A percentile compares a stretch with the other conserved stretches of the same genome.
These are phyloP conservation scores for Gaertneriomyces semiglobifer DNA, from an alignment of 192 early-diverging fungal species.

Conservation along the genomic window DNA sequence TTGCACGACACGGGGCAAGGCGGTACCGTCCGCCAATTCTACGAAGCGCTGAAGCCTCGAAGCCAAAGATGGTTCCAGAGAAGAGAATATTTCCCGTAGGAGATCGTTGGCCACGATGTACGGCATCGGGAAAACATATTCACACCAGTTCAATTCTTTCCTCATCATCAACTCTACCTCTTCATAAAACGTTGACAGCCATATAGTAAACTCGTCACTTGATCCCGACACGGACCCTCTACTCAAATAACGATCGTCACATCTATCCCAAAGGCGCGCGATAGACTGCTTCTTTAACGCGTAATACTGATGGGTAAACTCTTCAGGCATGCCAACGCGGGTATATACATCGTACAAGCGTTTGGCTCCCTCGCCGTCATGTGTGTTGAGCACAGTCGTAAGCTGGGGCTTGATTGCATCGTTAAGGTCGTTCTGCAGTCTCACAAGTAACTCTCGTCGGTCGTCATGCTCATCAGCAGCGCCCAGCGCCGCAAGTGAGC, in stretches of 20 bases:
- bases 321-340: constrained; percentile 53
- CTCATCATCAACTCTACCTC: constrained; percentile 48
- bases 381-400: constrained; percentile 51
- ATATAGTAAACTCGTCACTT: constrained; percentile 31
- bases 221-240: not conserved
- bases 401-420: constrained; percentile 47
- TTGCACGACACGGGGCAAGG: constrained; percentile 40
- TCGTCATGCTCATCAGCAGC: constrained; percentile 70
- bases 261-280: constrained; percentile 47
- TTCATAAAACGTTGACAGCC: constrained; percentile 51
- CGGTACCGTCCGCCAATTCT: constrained; percentile 26
- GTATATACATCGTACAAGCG: constrained; percentile 53
- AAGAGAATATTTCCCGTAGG: constrained; percentile 47
- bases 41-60: not conserved
- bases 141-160: constrained; percentile 59
- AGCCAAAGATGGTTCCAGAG: constrained; percentile 47
- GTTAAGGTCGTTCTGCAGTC: constrained; percentile 61
- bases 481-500: constrained; percentile 59
- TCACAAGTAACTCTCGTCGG: constrained; percentile 47
- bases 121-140: constrained; percentile 54
- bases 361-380: constrained; percentile 55
- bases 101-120: constrained; percentile 44
- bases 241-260: constrained; percentile 21
- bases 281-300: constrained; percentile 42
- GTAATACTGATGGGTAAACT: constrained; percentile 62